phyloP scores from a whole-genome alignment of 2,329 filamentous ascomycete species.

The Epichloe sibirici region DNA sequence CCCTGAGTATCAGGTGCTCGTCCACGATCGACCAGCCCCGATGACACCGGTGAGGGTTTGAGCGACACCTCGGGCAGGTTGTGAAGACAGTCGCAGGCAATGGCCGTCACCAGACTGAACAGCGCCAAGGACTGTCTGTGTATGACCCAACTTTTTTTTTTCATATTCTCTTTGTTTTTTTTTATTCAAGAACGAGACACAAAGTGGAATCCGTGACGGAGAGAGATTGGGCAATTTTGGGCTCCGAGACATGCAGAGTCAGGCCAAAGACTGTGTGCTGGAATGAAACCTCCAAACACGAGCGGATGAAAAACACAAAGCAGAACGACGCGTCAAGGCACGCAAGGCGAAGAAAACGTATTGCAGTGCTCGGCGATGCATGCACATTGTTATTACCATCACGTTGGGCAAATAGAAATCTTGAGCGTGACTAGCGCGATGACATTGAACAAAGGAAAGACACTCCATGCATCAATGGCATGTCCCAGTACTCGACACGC shows the following conservation, averaged over 20 bases:
- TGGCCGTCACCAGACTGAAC: neutral
- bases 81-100: neutral
- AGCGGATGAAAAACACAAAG: neutral
- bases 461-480: constrained; percentile 1
- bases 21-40: neutral
- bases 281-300: neutral
- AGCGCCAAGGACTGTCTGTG: neutral
- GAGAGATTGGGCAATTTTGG: neutral
- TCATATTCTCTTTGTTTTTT: too few relatives aligned
- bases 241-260: neutral
- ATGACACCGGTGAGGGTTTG: neutral
- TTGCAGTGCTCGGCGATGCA: neutral
- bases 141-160: neutral
- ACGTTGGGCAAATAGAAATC: neutral
- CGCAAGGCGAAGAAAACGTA: neutral
- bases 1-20: neutral
- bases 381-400: neutral
- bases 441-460: neutral
- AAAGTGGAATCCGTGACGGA: neutral
- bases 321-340: neutral
- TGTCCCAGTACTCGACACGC: neutral
- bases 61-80: neutral
- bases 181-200: neutral
- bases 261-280: neutral
- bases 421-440: neutral